phyloP scores from a whole-genome alignment of 495 filamentous ascomycete species.

The Aspergillus coremiiformis region DNA sequence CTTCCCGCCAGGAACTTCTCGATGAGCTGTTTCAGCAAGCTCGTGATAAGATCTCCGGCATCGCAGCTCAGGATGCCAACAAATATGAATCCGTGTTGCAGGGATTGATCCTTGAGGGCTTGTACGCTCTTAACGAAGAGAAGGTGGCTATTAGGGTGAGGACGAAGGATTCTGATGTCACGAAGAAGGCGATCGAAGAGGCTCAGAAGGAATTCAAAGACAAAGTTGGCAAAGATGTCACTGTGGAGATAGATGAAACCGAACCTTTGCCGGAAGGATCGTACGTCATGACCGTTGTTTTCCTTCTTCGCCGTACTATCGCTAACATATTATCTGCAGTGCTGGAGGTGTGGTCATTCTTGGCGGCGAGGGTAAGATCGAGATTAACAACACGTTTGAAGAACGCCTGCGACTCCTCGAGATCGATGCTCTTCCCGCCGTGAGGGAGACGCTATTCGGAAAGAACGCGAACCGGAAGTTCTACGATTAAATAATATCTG shows the following conservation, averaged over 20 bases:
- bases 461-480: slow-evolving; percentile 90
- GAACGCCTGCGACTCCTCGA: slow-evolving; percentile 80
- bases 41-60: slow-evolving; percentile 54
- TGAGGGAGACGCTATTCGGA: slow-evolving; percentile 81
- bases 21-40: slow-evolving; percentile 86
- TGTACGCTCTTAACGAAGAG: slow-evolving; percentile 77
- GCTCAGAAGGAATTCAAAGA: slow-evolving; percentile 77
- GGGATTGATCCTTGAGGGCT: slow-evolving; percentile 78
- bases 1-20: slow-evolving; percentile 78
- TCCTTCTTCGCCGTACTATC: slow-evolving; percentile 3
- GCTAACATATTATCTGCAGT: slow-evolving; percentile 40
- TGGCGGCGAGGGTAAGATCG: slow-evolving; percentile 84
- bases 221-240: slow-evolving; percentile 54
- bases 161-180: slow-evolving; percentile 67
- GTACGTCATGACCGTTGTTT: slow-evolving; percentile 50
- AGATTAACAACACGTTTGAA: slow-evolving; percentile 97
- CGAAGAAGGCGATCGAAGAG: slow-evolving; percentile 65
- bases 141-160: slow-evolving; percentile 64
- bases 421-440: slow-evolving; percentile 72
- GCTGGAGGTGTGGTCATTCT: slow-evolving; percentile 76
- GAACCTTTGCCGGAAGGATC: slow-evolving; percentile 72
- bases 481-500: slow-evolving; percentile 58
- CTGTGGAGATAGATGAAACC: slow-evolving; percentile 67
- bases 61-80: slow-evolving; percentile 54
- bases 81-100: slow-evolving; percentile 70